Percentiles rank a stretch among this genome's conserved stretches.
phyloP scores from a whole-genome alignment of 805 yeast genomes.

The Suhomyces faveliae region DNA sequence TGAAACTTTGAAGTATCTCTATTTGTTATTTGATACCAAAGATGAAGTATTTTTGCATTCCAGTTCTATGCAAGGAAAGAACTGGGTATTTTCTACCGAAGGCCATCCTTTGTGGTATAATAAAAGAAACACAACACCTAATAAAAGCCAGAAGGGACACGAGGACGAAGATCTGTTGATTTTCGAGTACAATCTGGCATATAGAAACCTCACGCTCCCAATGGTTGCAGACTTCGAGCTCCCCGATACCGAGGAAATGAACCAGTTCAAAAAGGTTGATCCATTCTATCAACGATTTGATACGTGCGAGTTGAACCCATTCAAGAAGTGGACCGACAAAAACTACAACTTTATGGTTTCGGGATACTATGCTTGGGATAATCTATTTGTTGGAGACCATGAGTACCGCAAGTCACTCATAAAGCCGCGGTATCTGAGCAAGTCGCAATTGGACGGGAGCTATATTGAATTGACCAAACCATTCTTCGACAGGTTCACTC shows the following conservation, averaged over 20 bases:
- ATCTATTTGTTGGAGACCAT: conserved; percentile 47
- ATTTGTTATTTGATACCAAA: conserved; percentile 69
- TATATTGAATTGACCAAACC: conserved; percentile 28
- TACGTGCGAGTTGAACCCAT: conserved; percentile 33
- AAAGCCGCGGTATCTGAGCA: conserved; percentile 37
- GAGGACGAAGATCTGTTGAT: conserved; percentile 3
- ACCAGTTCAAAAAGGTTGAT: conserved; percentile 12
- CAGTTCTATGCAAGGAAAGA: conserved; percentile 35
- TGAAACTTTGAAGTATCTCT: conserved; percentile 83
- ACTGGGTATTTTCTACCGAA: conserved; percentile 75
- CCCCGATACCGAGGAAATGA: conserved; percentile 11
- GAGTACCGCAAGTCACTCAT: conserved; percentile 38
- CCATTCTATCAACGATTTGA: conserved; percentile 20
- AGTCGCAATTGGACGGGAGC: conserved; percentile 20
- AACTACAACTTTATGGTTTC: conserved; percentile 32
- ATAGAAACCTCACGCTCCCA: conserved; percentile 18
- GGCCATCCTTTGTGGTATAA: conserved; percentile 88
- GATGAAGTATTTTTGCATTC: conserved; percentile 45
- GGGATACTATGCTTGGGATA: conserved; percentile 33
- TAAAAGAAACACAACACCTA: conserved; percentile 9
- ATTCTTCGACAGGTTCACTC: conserved; percentile 29
- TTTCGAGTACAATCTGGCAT: no score
- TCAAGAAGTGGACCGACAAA: conserved; percentile 1
- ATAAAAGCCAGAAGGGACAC: background rate
- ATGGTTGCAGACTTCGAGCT: conserved; percentile 7